phyloP scores from a whole-genome alignment of 179 eudicot species.

The Actinidia chinensis region DNA sequence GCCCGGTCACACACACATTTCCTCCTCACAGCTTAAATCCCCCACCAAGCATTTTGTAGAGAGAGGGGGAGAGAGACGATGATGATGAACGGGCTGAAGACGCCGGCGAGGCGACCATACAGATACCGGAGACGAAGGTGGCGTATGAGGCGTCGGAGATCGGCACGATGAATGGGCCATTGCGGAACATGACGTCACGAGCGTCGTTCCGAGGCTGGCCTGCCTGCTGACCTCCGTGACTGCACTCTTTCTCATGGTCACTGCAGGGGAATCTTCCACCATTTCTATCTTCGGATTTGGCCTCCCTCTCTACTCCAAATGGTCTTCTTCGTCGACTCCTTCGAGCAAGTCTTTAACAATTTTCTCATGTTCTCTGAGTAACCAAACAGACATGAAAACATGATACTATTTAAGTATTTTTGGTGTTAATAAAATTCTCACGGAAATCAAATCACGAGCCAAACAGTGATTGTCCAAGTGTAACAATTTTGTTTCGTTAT shows the following conservation, averaged over 20 bases:
- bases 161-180: too few relatives aligned
- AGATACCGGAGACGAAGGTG: slow-evolving; percentile 32
- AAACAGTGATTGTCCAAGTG: not conserved
- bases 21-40: not conserved
- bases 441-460: too few relatives aligned
- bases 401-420: too few relatives aligned
- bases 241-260: slow-evolving; percentile 54
- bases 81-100: slow-evolving; percentile 18
- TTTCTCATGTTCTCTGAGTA: not conserved
- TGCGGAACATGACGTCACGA: slow-evolving; percentile 37
- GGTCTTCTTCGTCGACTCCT: slow-evolving; percentile 87
- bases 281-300: slow-evolving; percentile 66
- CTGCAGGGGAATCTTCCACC: slow-evolving; percentile 56
- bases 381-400: not conserved
- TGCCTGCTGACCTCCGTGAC: slow-evolving; percentile 49
- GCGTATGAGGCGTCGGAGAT: slow-evolving; percentile 13
- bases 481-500: not conserved
- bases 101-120: not conserved
- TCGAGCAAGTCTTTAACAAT: slow-evolving; percentile 48
- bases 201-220: slow-evolving; percentile 42
- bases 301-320: slow-evolving; percentile 72
- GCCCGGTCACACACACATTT: not conserved
- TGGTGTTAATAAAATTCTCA: too few relatives aligned
- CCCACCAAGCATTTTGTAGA: not conserved
- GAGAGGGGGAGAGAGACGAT: slow-evolving; percentile 2